Conservation (phyloP, 371 early-diverging fungal genomes). For the Lichtheimia ramosa region DNA sequence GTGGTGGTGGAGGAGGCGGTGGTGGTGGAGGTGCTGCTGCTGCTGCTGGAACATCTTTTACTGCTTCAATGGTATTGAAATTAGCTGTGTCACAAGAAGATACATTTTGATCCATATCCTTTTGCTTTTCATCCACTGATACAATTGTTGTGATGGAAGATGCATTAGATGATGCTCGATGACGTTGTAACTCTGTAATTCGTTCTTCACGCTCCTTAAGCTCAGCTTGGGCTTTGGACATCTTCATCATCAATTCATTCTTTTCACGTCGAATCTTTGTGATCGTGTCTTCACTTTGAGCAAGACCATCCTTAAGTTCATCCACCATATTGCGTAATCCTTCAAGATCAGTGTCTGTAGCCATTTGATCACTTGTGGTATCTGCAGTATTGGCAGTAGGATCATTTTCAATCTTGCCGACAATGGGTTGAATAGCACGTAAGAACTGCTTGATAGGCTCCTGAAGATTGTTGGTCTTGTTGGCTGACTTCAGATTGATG, state of each 20-base stretch:
- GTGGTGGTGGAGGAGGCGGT: slow-evolving; percentile 33
- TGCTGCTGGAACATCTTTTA: slow-evolving; percentile 14
- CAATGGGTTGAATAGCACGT: slow-evolving; percentile 54
- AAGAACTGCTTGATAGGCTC: slow-evolving; percentile 33
- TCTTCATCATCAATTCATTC: slow-evolving; percentile 46
- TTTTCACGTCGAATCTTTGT: slow-evolving; percentile 49
- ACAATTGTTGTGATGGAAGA: slow-evolving; percentile 2
- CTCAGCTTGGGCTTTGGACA: slow-evolving; percentile 39
- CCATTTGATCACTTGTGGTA: background rate
- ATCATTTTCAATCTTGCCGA: slow-evolving; percentile 40
- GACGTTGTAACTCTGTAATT: slow-evolving; percentile 14
- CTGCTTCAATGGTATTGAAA: background rate
- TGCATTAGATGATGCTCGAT: slow-evolving; percentile 4
- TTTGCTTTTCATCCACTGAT: background rate
- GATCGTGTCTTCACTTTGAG: slow-evolving; percentile 29
- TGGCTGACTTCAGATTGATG: slow-evolving; percentile 24
- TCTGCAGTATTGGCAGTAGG: background rate
- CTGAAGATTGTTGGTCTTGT: slow-evolving; percentile 37
- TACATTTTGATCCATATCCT: background rate
- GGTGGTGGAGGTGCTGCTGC: slow-evolving; percentile 20
- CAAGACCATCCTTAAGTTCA: slow-evolving; percentile 36
- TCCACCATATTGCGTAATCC: slow-evolving; percentile 45
- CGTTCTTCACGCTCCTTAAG: slow-evolving; percentile 34
- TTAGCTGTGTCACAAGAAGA: too few relatives aligned
- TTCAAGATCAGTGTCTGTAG: slow-evolving; percentile 36